phyloP scores from a whole-genome alignment of 768 basidiomycete genomes.

The Filobasidium wieringae region DNA sequence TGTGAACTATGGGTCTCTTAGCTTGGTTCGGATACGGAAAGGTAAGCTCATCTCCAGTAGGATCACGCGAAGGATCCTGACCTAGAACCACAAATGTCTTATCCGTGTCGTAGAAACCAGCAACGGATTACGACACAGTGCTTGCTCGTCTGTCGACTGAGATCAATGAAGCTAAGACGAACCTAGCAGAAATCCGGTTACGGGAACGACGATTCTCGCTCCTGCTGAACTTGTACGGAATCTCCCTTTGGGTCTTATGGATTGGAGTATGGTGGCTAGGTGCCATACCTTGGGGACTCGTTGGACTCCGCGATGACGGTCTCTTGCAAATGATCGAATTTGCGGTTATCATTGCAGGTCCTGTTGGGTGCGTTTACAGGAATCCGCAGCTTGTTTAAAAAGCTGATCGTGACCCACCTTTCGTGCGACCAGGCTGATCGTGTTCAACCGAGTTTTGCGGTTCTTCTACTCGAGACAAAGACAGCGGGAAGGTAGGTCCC shows the following conservation, averaged over 20 bases:
- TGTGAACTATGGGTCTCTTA: too few relatives aligned
- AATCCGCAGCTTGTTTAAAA: neutral
- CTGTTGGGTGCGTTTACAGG: constrained; percentile 24
- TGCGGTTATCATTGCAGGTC: constrained; percentile 23
- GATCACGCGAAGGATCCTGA: too few relatives aligned
- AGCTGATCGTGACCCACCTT: neutral
- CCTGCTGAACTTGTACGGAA: constrained; percentile 30
- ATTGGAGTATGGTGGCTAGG: constrained; percentile 32
- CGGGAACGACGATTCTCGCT: constrained; percentile 29
- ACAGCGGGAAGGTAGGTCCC: constrained; percentile 25
- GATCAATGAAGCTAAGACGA: constrained; percentile 31
- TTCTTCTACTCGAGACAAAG: constrained; percentile 28
- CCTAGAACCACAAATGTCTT: too few relatives aligned
- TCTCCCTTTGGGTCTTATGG: constrained; percentile 34
- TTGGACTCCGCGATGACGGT: constrained; percentile 20
- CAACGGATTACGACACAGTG: constrained; percentile 37
- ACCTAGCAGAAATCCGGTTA: constrained; percentile 34
- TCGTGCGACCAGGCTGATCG: constrained; percentile 15
- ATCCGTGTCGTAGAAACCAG: constrained; percentile 22
- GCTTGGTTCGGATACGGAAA: too few relatives aligned
- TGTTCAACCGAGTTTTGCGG: constrained; percentile 24
- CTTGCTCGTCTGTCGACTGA: constrained; percentile 31
- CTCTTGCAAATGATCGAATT: constrained; percentile 20
- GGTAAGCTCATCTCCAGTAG: too few relatives aligned
- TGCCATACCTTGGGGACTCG: constrained; percentile 29